Percentiles rank a stretch among this genome's conserved stretches.
phyloP scores from a whole-genome alignment of 2,329 filamentous ascomycete genomes.

The Alternaria triticina region DNA sequence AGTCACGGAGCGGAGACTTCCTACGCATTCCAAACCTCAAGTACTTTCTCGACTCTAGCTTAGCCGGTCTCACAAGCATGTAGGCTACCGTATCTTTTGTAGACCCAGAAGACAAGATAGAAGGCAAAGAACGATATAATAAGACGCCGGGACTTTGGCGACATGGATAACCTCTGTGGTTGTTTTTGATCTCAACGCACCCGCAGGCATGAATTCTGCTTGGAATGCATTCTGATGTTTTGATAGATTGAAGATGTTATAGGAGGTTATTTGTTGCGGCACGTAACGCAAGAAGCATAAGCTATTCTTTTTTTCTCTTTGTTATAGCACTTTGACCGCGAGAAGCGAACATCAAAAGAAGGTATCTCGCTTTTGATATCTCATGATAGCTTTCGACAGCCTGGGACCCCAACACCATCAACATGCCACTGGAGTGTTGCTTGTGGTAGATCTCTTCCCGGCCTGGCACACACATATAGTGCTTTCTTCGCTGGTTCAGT shows the following conservation, averaged over 20 bases:
- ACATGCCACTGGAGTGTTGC: fast-evolving
- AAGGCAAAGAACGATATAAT: too few relatives aligned
- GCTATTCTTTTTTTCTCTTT: fast-evolving
- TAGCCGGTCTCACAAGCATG: neutral
- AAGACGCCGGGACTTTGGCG: too few relatives aligned
- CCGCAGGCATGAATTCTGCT: neutral
- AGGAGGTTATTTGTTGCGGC: neutral
- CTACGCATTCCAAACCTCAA: neutral
- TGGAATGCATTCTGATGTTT: too few relatives aligned
- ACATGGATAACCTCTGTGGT: too few relatives aligned
- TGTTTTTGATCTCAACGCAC: neutral
- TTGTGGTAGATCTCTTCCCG: too few relatives aligned
- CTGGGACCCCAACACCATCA: too few relatives aligned
- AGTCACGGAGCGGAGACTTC: neutral
- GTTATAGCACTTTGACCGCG: neutral
- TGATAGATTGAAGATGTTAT: neutral
- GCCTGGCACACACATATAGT: too few relatives aligned
- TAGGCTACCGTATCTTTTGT: too few relatives aligned
- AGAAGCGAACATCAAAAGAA: neutral
- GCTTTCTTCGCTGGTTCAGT: too few relatives aligned
- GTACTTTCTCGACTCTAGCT: neutral
- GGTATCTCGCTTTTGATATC: too few relatives aligned
- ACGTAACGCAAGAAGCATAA: neutral
- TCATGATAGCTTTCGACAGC: too few relatives aligned
- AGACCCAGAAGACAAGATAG: too few relatives aligned